These are phyloP conservation scores for Diaporthe vexans DNA, from an alignment of 2,329 filamentous ascomycete species.

Conservation along the genomic window DNA sequence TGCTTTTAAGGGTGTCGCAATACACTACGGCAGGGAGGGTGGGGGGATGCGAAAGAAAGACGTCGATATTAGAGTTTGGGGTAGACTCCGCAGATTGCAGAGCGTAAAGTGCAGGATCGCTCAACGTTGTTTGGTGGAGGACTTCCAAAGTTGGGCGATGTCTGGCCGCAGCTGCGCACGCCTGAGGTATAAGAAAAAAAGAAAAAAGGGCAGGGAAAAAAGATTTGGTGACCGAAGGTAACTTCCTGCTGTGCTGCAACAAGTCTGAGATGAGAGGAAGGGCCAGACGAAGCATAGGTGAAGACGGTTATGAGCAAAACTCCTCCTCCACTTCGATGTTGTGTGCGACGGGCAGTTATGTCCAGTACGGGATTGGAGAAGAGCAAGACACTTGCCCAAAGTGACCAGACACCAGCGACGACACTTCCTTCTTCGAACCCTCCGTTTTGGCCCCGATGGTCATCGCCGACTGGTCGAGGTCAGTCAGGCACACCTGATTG, in stretches of 20 bases:
- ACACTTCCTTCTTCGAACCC: conserved; percentile 1
- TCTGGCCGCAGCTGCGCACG: not conserved
- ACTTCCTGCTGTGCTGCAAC: not conserved
- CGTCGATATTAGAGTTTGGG: conserved; percentile 28
- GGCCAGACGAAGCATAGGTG: not conserved
- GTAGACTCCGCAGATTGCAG: conserved; percentile 25
- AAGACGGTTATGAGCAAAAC: not conserved
- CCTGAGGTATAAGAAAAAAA: not conserved
- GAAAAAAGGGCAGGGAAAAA: not conserved
- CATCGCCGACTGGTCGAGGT: conserved; percentile 12
- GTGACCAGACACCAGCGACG: conserved; percentile 1
- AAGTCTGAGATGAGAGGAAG: not conserved
- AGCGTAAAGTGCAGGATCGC: conserved; percentile 6
- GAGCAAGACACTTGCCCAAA: conserved; percentile 10
- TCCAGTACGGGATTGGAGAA: not conserved
- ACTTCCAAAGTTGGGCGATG: conserved; percentile 5
- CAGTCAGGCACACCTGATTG: not conserved
- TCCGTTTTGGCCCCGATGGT: not conserved
- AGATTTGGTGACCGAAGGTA: not conserved
- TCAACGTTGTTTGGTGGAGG: conserved; percentile 8
- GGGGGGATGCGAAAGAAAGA: conserved; percentile 26
- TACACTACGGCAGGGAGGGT: conserved; percentile 25
- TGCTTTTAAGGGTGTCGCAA: conserved; percentile 32
- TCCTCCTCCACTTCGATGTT: not conserved
- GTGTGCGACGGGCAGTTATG: not conserved